Evolutionary conservation across 306 rosid species (phyloP), one percentile per base, ranked within the genome.

Genomic region (Glycine latifolia): DNA sequence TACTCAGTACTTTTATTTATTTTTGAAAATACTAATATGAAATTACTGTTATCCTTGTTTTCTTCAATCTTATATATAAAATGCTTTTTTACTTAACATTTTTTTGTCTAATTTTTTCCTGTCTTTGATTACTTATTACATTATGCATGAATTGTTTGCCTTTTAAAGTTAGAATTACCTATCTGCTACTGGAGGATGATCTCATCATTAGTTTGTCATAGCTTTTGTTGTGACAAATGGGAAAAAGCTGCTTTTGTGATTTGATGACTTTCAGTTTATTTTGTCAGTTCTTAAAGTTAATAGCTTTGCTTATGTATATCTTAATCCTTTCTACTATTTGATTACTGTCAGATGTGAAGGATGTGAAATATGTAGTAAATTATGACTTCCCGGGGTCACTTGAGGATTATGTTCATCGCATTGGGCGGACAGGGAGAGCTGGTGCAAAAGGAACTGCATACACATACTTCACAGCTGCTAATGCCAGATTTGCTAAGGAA

Each of bases 401-500:
- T 1, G 99, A 95, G 89, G 99, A 95, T 75, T 95, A 93, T 81
- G 99, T 95, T 75, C 97, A 93, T 58, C 97, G 98, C 52, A 95
- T 95, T 84, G 99, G 99, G n/a, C 85, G 99, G 82, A 95, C 98
- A 33, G 98, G 99, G 67, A 91, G 98, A 87, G 99, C 99, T 44
- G 98, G 99, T 73, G 99, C 99, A 37, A 95, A 95, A 87, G 99
- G 99, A 87, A 95, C 98, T 37, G 99, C 99, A 2, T 91, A 95
- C 85, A 89, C 99, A 72, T 95, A 93, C 89, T 95, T 95, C 79
- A 95, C 99, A 1, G 99, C 98, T 67, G 90, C 94, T 48, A 95
- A 93, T 88, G 99, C 99, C 70, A 89, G 99, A 83, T 95, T 95
- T 69, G 96, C 98, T 4, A 93, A 93, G 86, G 99, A 93, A 83